A percentile compares a stretch with the other conserved stretches of the same genome.
phyloP scores from a whole-genome alignment of 2,329 filamentous ascomycete species.

The Aspergillus brasiliensis region DNA sequence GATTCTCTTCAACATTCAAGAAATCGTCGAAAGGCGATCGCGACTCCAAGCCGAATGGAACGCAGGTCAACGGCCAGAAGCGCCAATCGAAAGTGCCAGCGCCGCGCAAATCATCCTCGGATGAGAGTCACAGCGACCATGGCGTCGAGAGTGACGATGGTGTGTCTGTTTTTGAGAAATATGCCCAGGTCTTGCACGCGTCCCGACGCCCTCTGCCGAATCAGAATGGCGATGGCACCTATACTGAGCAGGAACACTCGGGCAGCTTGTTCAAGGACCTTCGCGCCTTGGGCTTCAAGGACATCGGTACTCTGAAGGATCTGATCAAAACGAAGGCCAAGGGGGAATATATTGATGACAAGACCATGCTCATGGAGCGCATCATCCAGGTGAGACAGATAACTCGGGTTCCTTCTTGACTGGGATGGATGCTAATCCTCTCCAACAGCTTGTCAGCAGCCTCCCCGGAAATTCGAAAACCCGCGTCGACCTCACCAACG shows the following conservation, averaged over 20 bases:
- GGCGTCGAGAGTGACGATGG: slow-evolving; percentile 44
- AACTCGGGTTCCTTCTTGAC: background rate
- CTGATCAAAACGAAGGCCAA: slow-evolving; percentile 65
- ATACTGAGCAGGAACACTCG: slow-evolving; percentile 53
- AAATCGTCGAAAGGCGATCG: slow-evolving; percentile 37
- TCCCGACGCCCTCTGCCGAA: slow-evolving; percentile 65
- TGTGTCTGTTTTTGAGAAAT: slow-evolving; percentile 45
- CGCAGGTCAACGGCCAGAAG: slow-evolving; percentile 32
- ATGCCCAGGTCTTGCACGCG: slow-evolving; percentile 53
- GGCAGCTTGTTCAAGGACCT: slow-evolving; percentile 61
- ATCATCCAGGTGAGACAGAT: slow-evolving; percentile 57
- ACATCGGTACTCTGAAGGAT: slow-evolving; percentile 64
- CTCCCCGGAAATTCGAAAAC: slow-evolving; percentile 65
- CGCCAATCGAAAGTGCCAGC: slow-evolving; percentile 36
- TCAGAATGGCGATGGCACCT: slow-evolving; percentile 65
- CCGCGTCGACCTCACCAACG: slow-evolving; percentile 65
- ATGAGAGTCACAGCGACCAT: slow-evolving; percentile 26
- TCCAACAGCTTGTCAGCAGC: slow-evolving; percentile 60
- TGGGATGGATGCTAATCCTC: background rate
- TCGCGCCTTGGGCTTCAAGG: slow-evolving; percentile 57
- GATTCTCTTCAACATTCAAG: slow-evolving; percentile 44
- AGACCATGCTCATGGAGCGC: slow-evolving; percentile 75
- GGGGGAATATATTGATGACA: slow-evolving; percentile 69
- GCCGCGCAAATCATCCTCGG: slow-evolving; percentile 26
- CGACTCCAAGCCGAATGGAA: slow-evolving; percentile 35